A percentile compares a stretch with the other conserved stretches of the same genome.
Conservation (phyloP, 768 basidiomycete species). For the Suillus luteus region DNA sequence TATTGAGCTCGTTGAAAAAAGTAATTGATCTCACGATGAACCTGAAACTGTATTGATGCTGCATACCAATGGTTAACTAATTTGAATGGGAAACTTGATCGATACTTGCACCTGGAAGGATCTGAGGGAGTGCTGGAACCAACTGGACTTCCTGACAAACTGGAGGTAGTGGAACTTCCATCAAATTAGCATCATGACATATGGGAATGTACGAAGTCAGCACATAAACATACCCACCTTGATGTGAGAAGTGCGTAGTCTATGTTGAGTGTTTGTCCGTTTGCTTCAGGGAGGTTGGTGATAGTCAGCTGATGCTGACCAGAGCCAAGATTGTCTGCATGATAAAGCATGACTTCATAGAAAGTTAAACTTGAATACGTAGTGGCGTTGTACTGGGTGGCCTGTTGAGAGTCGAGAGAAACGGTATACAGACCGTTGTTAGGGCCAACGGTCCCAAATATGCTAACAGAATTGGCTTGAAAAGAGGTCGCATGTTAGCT, state of each 20-base stretch:
- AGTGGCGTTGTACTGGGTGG: constrained; percentile 10
- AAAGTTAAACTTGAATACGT: constrained; percentile 16
- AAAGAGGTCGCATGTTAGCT: background rate
- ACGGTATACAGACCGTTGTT: constrained; percentile 36
- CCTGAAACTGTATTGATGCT: constrained; percentile 4
- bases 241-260: constrained; percentile 35
- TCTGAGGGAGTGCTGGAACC: constrained; percentile 9
- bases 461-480: constrained; percentile 44
- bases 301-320: constrained; percentile 39
- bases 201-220: background rate
- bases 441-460: constrained; percentile 46
- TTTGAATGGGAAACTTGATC: too few relatives aligned
- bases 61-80: background rate
- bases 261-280: constrained; percentile 29
- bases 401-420: constrained; percentile 35
- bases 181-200: constrained; percentile 1
- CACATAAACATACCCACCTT: constrained; percentile 18
- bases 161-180: background rate
- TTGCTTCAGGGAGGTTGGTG: constrained; percentile 30
- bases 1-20: background rate
- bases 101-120: constrained; percentile 1
- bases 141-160: background rate
- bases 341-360: constrained; percentile 36
- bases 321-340: constrained; percentile 40
- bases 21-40: constrained; percentile 18